Evolutionary conservation across 148 eudicot genomes (phyloP), one percentile per base, ranked within the genome.

Genomic region (Vaccinium corymbosum): DNA sequence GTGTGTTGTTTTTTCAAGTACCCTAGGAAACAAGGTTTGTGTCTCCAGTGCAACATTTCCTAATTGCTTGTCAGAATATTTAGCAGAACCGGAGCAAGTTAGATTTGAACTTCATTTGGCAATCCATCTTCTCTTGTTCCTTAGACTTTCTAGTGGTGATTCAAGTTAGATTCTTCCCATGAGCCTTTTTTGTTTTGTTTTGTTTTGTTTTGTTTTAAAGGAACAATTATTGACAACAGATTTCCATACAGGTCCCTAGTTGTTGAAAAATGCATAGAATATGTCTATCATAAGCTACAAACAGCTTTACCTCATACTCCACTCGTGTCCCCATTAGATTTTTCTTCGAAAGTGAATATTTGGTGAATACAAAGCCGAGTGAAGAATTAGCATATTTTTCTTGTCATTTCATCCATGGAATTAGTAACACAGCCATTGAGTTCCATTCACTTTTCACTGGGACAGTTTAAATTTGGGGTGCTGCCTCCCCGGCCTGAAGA

Each of bases 391-490:
- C 1, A 56, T 57, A 25, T 38, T 61, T 17, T 19, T 6, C 15
- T 25, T 59, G 14, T 49, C 7, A 8, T 22, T 35, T 59, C 14
- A 7, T n/a, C 25, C 19, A 15, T 27, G 14, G 49, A 72, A 38
- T 72, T 72, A 72, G 76, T 38, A 72, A 12, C 19, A 27, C 8
- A 72, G 35, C 19, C 32, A 29, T 42, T 57, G 80, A 83, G 32
- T 35, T 76, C 19, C 38, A 48, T 42, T 49, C 27, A 2, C 73
- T 77, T 86, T 77, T 22, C 72, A 42, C 15, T 22, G 76, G 25
- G 8, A 77, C 94, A 96, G 99, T 94, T 96, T 81, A 96, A 90
- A 68, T 96, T 96, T 83, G 98, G 97, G 71, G 88, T 94, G 57
- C 72, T 76, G 15, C 90, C 93, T 81, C 95, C 94, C 85, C 72